phyloP scores from a whole-genome alignment of 768 basidiomycete genomes.

The Amanita rubescens region DNA sequence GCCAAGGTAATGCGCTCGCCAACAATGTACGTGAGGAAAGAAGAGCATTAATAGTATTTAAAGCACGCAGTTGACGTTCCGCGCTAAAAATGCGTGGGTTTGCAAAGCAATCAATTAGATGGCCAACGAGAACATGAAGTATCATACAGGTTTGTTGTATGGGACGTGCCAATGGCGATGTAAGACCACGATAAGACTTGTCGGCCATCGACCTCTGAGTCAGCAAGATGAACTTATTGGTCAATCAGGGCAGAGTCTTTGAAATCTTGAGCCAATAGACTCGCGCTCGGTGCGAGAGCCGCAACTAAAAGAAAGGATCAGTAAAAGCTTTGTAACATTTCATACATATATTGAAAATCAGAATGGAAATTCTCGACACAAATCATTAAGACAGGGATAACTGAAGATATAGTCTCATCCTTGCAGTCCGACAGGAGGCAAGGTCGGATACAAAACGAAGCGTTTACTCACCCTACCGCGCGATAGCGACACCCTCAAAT shows the following conservation, averaged over 20 bases:
- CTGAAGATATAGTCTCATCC: constrained; percentile 33
- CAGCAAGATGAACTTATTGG: constrained; percentile 78
- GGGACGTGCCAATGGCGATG: constrained; percentile 45
- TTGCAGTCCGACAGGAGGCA: constrained; percentile 1
- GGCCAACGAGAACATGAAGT: background rate
- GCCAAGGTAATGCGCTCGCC: constrained; percentile 93
- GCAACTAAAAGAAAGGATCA: constrained; percentile 50
- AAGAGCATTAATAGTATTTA: constrained; percentile 66
- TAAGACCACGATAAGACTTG: constrained; percentile 31
- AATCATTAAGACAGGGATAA: constrained; percentile 67
- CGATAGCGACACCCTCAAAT: constrained; percentile 74
- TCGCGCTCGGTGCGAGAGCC: constrained; percentile 64
- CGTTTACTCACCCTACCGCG: constrained; percentile 73
- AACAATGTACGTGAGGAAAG: constrained; percentile 77
- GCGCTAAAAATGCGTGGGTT: constrained; percentile 49
- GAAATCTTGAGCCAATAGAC: constrained; percentile 57
- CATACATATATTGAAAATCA: constrained; percentile 20
- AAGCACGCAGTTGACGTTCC: constrained; percentile 48
- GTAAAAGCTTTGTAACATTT: constrained; percentile 7
- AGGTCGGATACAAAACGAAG: constrained; percentile 26
- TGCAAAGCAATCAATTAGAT: constrained; percentile 17
- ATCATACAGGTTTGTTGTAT: constrained; percentile 78
- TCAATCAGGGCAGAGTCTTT: constrained; percentile 73
- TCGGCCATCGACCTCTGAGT: constrained; percentile 49
- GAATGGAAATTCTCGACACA: constrained; percentile 44